Evolutionary conservation across 2,329 filamentous ascomycete genomes (phyloP).

Genomic region (Stagonosporopsis vannaccii): DNA sequence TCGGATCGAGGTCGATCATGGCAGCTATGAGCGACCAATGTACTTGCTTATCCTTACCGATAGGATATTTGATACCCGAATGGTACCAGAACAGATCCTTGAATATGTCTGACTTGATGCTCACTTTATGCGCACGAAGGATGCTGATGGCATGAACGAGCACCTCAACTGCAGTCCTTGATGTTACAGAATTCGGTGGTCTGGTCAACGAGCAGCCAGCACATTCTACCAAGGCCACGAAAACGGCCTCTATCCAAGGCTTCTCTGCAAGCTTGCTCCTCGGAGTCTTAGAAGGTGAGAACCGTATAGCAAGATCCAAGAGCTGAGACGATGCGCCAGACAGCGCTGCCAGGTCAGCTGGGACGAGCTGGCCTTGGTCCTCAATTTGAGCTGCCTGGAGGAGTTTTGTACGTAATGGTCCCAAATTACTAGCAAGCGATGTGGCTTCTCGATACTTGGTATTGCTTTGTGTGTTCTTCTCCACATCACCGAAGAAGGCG

Average conservation of each 20-base stretch:
- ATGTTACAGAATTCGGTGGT: conserved; percentile 31
- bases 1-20: conserved; percentile 44
- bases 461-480: conserved; percentile 2
- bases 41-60: conserved; percentile 26
- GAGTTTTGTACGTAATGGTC: conserved; percentile 39
- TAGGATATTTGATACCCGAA: conserved; percentile 40
- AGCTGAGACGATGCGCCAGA: conserved; percentile 44
- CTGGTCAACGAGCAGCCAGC: conserved; percentile 37
- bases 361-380: conserved; percentile 33
- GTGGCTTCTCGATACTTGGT: conserved; percentile 22
- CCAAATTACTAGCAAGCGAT: conserved; percentile 30
- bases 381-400: conserved; percentile 43
- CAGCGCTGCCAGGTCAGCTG: conserved; percentile 29
- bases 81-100: conserved; percentile 47
- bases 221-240: conserved; percentile 48
- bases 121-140: conserved; percentile 34
- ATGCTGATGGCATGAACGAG: conserved; percentile 37
- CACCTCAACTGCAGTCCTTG: conserved; percentile 28
- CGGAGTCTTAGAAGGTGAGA: conserved; percentile 50
- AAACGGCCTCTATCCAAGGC: conserved; percentile 55
- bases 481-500: conserved; percentile 44
- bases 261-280: conserved; percentile 50
- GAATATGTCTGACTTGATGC: conserved; percentile 37
- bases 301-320: conserved; percentile 52
- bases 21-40: conserved; percentile 44